Conservation (phyloP, 2,329 filamentous ascomycete genomes). For the Lasiodiplodia sp. region DNA sequence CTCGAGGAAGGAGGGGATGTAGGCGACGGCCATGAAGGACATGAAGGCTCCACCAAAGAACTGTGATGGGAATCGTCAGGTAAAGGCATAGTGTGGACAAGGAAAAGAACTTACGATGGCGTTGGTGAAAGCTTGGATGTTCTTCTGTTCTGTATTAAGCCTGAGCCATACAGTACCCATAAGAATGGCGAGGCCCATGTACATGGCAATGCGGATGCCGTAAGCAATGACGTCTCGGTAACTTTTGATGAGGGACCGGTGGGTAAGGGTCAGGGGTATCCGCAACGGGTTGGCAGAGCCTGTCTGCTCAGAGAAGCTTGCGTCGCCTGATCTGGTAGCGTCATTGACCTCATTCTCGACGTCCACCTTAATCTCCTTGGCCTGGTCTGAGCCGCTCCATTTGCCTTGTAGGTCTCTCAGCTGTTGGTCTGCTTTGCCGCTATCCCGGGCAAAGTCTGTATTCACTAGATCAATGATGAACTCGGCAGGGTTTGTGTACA, state of each 20-base stretch:
- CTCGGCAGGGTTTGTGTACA: slow-evolving; percentile 80
- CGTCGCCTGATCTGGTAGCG: not conserved
- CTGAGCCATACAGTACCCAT: slow-evolving; percentile 90
- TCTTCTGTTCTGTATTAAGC: slow-evolving; percentile 70
- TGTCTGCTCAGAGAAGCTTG: not conserved
- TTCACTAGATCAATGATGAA: slow-evolving; percentile 81
- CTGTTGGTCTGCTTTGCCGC: slow-evolving; percentile 53
- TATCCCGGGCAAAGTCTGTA: slow-evolving; percentile 66
- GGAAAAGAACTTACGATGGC: slow-evolving; percentile 59
- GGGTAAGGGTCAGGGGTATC: slow-evolving; percentile 71
- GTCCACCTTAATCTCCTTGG: slow-evolving; percentile 36
- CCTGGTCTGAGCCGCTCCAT: slow-evolving; percentile 61
- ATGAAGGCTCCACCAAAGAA: slow-evolving; percentile 62
- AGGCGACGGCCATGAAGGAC: slow-evolving; percentile 70
- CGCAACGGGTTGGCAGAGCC: slow-evolving; percentile 54
- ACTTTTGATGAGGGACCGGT: slow-evolving; percentile 82
- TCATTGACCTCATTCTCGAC: slow-evolving; percentile 41
- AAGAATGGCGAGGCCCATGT: slow-evolving; percentile 79
- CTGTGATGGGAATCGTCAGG: not conserved
- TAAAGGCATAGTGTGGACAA: slow-evolving; percentile 32
- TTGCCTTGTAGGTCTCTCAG: slow-evolving; percentile 62
- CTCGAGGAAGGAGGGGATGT: slow-evolving; percentile 84
- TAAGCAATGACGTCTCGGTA: slow-evolving; percentile 86
- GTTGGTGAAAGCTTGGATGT: slow-evolving; percentile 83
- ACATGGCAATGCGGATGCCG: slow-evolving; percentile 83